These are phyloP conservation scores for Dicorynia guianensis DNA, from an alignment of 306 rosid genomes.

Conservation along the genomic window DNA sequence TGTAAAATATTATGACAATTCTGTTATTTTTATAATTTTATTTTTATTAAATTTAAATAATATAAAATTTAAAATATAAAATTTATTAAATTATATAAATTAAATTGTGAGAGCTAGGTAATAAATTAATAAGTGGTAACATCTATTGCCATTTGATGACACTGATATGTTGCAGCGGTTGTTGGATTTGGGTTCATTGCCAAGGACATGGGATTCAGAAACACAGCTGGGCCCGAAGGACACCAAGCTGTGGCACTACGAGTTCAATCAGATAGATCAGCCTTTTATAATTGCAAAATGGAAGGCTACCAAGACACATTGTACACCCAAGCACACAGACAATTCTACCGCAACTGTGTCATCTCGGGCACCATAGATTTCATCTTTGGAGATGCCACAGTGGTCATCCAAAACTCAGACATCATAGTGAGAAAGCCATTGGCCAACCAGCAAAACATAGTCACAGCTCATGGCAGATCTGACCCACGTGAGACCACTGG, in stretches of 20 bases:
- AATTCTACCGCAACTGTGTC: conserved; percentile 63
- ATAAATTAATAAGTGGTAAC: no score
- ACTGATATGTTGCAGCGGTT: conserved; percentile 42
- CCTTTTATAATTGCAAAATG: conserved; percentile 56
- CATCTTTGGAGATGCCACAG: conserved; percentile 57
- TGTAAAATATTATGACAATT: no score
- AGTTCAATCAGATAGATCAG: conserved; percentile 49
- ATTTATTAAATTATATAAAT: no score
- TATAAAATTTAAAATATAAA: no score
- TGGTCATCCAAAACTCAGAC: conserved; percentile 53
- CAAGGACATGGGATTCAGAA: conserved; percentile 59
- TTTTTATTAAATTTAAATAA: no score
- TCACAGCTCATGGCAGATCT: conserved; percentile 53
- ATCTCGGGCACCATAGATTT: conserved; percentile 62
- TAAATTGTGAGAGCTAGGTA: no score
- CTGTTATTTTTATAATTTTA: no score
- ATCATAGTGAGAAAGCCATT: conserved; percentile 51
- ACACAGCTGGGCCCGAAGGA: conserved; percentile 63
- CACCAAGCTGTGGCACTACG: conserved; percentile 70
- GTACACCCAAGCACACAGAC: conserved; percentile 51
- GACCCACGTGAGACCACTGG: conserved; percentile 24
- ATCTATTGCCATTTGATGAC: no score
- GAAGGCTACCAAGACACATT: conserved; percentile 60
- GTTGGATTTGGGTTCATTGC: conserved; percentile 44
- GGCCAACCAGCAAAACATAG: conserved; percentile 48